Percentiles rank a stretch among this genome's conserved stretches.
These are phyloP conservation scores for Hylodesmum podocarpum DNA, from an alignment of 306 rosid genomes.

Conservation along the genomic window DNA sequence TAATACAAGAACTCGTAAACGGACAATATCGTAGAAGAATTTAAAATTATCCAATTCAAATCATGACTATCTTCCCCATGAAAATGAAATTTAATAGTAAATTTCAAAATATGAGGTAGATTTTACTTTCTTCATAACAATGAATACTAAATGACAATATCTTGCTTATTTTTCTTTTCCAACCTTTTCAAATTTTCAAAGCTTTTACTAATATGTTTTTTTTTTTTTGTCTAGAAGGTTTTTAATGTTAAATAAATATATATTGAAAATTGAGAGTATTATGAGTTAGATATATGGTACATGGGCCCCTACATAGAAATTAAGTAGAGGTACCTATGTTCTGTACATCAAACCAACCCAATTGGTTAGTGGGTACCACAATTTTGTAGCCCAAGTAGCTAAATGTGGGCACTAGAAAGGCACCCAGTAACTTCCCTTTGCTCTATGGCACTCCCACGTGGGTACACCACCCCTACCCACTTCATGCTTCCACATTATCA, in stretches of 20 bases:
- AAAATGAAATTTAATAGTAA: not conserved
- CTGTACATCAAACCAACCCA: not conserved
- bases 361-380: slow-evolving; percentile 11
- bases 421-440: not conserved
- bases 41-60: not conserved
- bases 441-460: not conserved
- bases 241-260: too few species aligned
- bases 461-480: too few species aligned
- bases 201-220: too few species aligned
- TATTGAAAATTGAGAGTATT: too few species aligned
- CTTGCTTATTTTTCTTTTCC: too few species aligned
- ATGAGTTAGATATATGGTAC: too few species aligned
- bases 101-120: not conserved
- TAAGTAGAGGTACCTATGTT: not conserved
- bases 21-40: not conserved
- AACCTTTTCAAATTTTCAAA: too few species aligned
- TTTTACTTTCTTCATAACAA: not conserved
- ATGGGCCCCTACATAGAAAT: not conserved
- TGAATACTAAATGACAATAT: too few species aligned
- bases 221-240: too few species aligned
- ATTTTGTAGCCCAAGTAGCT: slow-evolving; percentile 3
- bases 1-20: too few species aligned
- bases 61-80: not conserved
- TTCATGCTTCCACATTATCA: too few species aligned
- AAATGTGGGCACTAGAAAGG: slow-evolving; percentile 25